phyloP scores from a whole-genome alignment of 768 basidiomycete species.

The Suillus variegatus region DNA sequence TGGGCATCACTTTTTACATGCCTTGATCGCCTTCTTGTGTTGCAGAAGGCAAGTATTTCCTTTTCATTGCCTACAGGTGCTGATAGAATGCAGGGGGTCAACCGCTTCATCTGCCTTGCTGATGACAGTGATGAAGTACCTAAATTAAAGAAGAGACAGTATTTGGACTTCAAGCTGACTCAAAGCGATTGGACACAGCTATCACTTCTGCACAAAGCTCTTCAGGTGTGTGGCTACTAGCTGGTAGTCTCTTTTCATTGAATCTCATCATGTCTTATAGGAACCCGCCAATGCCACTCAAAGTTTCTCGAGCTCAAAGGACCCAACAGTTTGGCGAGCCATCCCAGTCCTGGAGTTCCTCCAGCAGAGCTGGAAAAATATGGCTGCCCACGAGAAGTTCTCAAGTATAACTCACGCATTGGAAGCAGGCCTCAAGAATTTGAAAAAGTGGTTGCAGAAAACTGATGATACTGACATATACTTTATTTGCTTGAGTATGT shows the following conservation, averaged over 20 bases:
- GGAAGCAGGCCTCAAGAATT: not conserved
- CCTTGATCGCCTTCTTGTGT: too few relatives aligned
- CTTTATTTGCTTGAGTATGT: not conserved
- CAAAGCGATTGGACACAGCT: conserved; percentile 27
- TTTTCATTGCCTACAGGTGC: too few relatives aligned
- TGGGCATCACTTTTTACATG: too few relatives aligned
- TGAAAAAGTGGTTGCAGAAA: not conserved
- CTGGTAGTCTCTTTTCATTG: too few relatives aligned
- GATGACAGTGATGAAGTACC: conserved; percentile 26
- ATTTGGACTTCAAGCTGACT: conserved; percentile 23
- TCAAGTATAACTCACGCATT: not conserved
- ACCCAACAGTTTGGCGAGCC: not conserved
- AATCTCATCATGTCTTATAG: not conserved
- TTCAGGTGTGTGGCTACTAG: conserved; percentile 12
- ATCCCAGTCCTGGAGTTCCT: not conserved
- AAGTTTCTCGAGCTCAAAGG: not conserved
- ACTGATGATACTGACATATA: not conserved
- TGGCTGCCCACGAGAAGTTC: not conserved
- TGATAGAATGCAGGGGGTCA: too few relatives aligned
- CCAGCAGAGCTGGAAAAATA: conserved; percentile 7
- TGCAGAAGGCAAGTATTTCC: too few relatives aligned
- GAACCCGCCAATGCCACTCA: not conserved
- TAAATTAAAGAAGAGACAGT: conserved; percentile 24
- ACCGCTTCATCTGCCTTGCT: conserved; percentile 18
- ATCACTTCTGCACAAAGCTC: conserved; percentile 23